Percentiles rank a stretch among this genome's conserved stretches.
phyloP scores from a whole-genome alignment of 805 yeast species.

The Lachancea sp. region DNA sequence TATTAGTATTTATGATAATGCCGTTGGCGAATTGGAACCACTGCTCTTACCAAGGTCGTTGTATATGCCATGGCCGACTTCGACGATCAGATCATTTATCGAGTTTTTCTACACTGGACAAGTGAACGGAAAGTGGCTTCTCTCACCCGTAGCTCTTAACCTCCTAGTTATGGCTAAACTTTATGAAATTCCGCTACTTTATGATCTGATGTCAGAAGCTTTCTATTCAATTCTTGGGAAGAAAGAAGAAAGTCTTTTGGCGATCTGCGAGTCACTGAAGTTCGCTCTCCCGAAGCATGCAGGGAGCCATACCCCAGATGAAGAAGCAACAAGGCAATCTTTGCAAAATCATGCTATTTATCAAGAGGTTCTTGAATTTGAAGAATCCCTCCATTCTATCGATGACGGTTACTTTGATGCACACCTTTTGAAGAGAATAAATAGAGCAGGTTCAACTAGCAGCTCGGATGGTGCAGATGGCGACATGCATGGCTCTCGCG shows the following conservation, averaged over 20 bases:
- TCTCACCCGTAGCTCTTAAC: constrained; percentile 63
- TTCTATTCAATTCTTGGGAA: constrained; percentile 63
- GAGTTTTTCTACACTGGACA: constrained; percentile 78
- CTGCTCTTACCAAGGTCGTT: constrained; percentile 60
- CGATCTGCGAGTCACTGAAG: constrained; percentile 25
- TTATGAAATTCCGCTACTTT: constrained; percentile 62
- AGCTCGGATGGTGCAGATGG: constrained; percentile 22
- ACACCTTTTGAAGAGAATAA: constrained; percentile 41
- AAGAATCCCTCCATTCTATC: constrained; percentile 49
- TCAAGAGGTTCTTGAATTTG: constrained; percentile 43
- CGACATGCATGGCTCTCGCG: constrained; percentile 1
- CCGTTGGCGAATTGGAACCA: constrained; percentile 43
- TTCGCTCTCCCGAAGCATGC: constrained; percentile 22
- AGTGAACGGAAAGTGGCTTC: constrained; percentile 67
- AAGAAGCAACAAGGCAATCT: constrained; percentile 18
- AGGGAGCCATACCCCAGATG: constrained; percentile 22
- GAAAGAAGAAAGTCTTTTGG: constrained; percentile 46
- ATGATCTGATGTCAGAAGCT: constrained; percentile 62
- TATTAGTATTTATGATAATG: constrained; percentile 10
- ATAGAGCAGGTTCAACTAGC: background rate
- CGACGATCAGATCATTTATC: constrained; percentile 56
- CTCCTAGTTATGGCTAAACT: constrained; percentile 55
- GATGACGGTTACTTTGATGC: constrained; percentile 63
- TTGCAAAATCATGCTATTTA: constrained; percentile 27
- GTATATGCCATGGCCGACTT: constrained; percentile 60